Evolutionary conservation across 176 grass and related monocot genomes (phyloP), one percentile per base, ranked within the genome.

Genomic region (Hsuehochloa calcarea): DNA sequence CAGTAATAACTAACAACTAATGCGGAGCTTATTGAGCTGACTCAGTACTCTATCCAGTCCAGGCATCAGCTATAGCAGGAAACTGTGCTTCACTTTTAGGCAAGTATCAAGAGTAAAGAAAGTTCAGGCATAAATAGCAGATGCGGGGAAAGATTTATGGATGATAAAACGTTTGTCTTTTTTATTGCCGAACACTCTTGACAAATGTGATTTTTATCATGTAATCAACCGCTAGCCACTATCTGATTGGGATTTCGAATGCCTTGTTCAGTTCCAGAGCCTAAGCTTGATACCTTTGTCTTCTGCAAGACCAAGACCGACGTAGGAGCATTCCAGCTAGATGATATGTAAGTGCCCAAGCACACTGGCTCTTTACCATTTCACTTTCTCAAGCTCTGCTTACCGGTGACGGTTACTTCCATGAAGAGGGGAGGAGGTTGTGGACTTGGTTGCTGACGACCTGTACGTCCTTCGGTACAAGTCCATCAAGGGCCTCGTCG

Each of bases 381-480:
- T 11, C 47, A 37, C 37, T 31, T 17, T 19, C 61, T 85, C 22
- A 3, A 65, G 20, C 31, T 82, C 26, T 52, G 4, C 65, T 90
- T 26, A 85, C 55, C 5, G 60, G 64, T 64, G 26, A n/a, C 78
- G 5, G n/a, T 76, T 70, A 64, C 65, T 89, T 75, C 1, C 29
- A 75, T 89, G 83, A 78, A 98, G 91, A 74, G 93, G 93, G 47
- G 93, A 96, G 34, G 96, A 99, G 67, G 92, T 99, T 74, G 90
- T 99, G 69, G 96, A 95, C 47, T 78, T 98, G 78, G 93, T 92
- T 76, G 96, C 93, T 34, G 93, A 98, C 3, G 96, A 98, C 80
- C 63, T 95, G 47, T 95, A 98, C 90, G 93, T 98, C 55, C 88
- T 98, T 68, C 87, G 91, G 23, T 99, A 99, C 88, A 96, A 99